phyloP scores from a whole-genome alignment of 2,329 filamentous ascomycete species.

The Alternaria sp. region DNA sequence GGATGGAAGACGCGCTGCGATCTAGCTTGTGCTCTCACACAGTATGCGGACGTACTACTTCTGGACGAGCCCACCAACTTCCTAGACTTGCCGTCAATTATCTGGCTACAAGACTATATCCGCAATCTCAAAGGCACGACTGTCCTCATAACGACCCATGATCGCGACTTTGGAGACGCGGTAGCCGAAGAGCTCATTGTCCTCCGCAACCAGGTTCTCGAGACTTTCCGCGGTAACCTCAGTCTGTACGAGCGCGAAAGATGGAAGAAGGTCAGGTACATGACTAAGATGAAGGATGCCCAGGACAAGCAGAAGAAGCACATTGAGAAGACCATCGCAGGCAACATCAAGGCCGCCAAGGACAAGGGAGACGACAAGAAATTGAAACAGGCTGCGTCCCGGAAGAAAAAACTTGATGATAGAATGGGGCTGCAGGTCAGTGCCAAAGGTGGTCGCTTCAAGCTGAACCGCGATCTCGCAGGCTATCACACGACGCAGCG shows the following conservation, averaged over 20 bases:
- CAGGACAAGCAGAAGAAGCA: constrained; percentile 82
- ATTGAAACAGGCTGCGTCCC: constrained; percentile 80
- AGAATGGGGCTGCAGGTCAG: constrained; percentile 78
- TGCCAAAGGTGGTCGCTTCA: constrained; percentile 76
- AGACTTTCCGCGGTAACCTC: constrained; percentile 77
- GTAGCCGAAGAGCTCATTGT: constrained; percentile 79
- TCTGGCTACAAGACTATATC: constrained; percentile 82
- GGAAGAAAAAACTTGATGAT: constrained; percentile 85
- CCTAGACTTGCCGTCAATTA: constrained; percentile 79
- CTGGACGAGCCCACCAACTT: constrained; percentile 90
- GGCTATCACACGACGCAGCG: constrained; percentile 60
- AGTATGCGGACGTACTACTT: constrained; percentile 77
- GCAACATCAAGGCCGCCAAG: constrained; percentile 76
- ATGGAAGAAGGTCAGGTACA: constrained; percentile 70
- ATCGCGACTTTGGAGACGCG: constrained; percentile 78
- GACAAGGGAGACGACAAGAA: constrained; percentile 84
- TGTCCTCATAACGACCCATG: constrained; percentile 81
- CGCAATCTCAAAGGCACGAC: constrained; percentile 64
- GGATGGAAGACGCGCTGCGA: constrained; percentile 58
- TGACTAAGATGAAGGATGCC: constrained; percentile 79
- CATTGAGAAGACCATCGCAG: constrained; percentile 77
- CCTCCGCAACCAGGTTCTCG: constrained; percentile 72
- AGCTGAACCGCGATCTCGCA: constrained; percentile 74
- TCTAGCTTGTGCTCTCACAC: constrained; percentile 65
- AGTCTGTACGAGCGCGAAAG: constrained; percentile 73